Evolutionary conservation across 345 rosid genomes (phyloP).

Genomic region (Psidium friedrichsthalianum): DNA sequence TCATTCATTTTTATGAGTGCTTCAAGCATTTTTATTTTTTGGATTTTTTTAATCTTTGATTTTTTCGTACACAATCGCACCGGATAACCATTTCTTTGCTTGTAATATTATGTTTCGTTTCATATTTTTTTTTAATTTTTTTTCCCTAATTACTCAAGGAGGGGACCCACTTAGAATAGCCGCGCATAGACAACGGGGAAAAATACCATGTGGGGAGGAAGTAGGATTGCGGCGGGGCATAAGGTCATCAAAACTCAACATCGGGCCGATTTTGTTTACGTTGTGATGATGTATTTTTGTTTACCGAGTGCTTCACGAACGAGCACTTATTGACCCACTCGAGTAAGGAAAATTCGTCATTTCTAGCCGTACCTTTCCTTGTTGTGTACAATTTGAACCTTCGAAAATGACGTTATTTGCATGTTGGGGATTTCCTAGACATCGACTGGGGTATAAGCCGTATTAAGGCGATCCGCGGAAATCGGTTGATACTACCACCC

Average conservation of each 20-base stretch:
- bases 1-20: too few relatives aligned
- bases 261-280: not conserved
- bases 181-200: not conserved
- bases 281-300: not conserved
- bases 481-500: fast-evolving
- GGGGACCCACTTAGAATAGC: not conserved
- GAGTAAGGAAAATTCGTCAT: not conserved
- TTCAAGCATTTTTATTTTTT: too few relatives aligned
- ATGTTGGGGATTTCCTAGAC: not conserved
- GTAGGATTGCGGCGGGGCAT: conserved; percentile 14
- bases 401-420: not conserved
- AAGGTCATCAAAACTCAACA: not conserved
- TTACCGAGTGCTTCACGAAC: not conserved
- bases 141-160: not conserved
- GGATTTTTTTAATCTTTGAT: too few relatives aligned
- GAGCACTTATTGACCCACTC: not conserved
- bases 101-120: not conserved
- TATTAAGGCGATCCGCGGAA: not conserved
- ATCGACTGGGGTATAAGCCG: not conserved
- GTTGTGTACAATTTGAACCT: not conserved
- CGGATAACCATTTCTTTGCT: not conserved
- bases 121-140: not conserved
- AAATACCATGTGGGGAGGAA: conserved; percentile 13
- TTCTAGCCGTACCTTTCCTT: not conserved
- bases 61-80: too few relatives aligned